Percentiles rank a stretch among this genome's conserved stretches.
These are phyloP conservation scores for Tetrahymena borealis DNA, from an alignment of 73 alveolate species.

Conservation along the genomic window DNA sequence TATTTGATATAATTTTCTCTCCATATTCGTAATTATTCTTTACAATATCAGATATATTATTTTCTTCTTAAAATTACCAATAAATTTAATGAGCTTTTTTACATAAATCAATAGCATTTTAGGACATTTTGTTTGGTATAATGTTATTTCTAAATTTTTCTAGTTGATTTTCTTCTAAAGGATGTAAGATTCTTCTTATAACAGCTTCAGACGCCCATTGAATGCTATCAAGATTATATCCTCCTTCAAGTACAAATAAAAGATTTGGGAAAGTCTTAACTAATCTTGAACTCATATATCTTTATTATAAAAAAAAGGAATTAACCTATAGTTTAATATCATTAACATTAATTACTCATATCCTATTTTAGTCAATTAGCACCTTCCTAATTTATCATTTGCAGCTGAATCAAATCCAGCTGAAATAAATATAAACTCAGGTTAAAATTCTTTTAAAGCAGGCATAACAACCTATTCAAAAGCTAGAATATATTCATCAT, in stretches of 20 bases:
- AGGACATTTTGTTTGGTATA: neutral
- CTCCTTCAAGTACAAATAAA: slow-evolving; percentile 30
- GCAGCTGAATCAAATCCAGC: slow-evolving; percentile 98
- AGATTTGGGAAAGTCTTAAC: neutral
- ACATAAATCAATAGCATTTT: neutral
- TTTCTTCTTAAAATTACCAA: neutral
- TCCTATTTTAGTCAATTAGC: slow-evolving; percentile 78
- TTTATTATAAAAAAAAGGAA: neutral
- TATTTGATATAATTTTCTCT: neutral
- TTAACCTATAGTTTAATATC: neutral
- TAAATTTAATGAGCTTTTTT: neutral
- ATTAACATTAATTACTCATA: slow-evolving; percentile 7
- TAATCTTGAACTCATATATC: slow-evolving; percentile 11
- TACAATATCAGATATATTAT: neutral
- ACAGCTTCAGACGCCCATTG: slow-evolving; percentile 23
- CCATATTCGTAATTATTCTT: neutral
- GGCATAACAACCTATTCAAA: slow-evolving; percentile 85
- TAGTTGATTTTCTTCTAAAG: neutral
- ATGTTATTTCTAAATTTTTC: neutral
- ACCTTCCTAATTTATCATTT: slow-evolving; percentile 94
- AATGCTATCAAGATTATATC: slow-evolving; percentile 27
- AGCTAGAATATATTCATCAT: slow-evolving; percentile 85
- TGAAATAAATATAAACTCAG: slow-evolving; percentile 91
- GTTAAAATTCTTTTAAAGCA: slow-evolving; percentile 72
- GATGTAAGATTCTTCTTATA: neutral